Evolutionary conservation across 768 basidiomycete species (phyloP), one percentile per base, ranked within the genome.

Genomic region (Naganishia antarctica): DNA sequence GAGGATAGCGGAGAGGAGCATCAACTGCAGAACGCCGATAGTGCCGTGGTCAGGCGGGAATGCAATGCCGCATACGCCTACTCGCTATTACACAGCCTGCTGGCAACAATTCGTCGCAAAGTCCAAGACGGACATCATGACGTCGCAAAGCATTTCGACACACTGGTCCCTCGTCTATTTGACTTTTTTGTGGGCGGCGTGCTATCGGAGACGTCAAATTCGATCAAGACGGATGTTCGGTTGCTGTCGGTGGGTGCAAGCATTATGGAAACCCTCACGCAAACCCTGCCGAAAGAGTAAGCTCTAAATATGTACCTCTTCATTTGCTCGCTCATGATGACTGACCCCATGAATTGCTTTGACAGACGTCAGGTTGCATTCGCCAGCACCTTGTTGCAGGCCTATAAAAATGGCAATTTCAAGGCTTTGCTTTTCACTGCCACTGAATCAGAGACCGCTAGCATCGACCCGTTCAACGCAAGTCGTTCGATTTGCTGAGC

Each of bases 31-130:
- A 31, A 41, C 18, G 4, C n/a, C 13, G 34, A 57, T 26, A 32
- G 32, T 21, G 50, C 50, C 5, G 32, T 34, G 1, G 53, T 67
- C 29, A 50, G 23, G 32, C 45, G 69, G 28, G 72, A 92, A 73
- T 82, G 85, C 13, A 79, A 76, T n/a, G 85, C 89, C 0, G 88
- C 91, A 12, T 98, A 94, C 73, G 86, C 85, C 0, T 90, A 91
- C 77, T 85, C 91, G 31, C 81, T 98, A 32, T 81, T 98, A 51
- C 80, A 82, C 51, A 84, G 87, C 0, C 78, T 98, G 7, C 80
- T 82, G 1, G 82, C 84, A 44, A 85, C 87, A 0, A 75, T 97
- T 16, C 70, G 77, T 11, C 69, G 67, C 18, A 88, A 88, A 74
- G 78, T 81, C 7, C 72, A 74, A 2, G 61, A 57, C n/a, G 81